Evolutionary conservation across 176 grass and related monocot genomes (phyloP).

Genomic region (Carex scoparia): DNA sequence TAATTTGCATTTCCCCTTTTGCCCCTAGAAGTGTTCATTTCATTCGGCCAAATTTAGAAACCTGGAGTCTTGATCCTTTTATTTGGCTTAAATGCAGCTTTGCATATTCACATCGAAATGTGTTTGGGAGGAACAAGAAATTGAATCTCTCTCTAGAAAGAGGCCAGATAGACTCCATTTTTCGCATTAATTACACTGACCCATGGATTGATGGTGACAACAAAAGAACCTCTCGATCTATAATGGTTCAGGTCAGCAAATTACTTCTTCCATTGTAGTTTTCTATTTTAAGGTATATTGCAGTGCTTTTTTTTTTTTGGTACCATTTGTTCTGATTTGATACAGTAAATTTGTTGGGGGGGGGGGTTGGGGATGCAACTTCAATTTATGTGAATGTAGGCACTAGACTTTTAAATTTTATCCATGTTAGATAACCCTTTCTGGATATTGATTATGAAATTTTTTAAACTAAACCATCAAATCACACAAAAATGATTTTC

Average conservation of each 20-base stretch:
- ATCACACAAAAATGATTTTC: neutral
- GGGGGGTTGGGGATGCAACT: neutral
- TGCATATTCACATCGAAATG: conserved; percentile 87
- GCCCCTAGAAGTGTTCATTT: neutral
- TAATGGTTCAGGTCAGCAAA: conserved; percentile 77
- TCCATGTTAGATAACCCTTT: neutral
- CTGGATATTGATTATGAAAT: neutral
- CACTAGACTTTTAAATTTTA: neutral
- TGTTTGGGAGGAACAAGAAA: conserved; percentile 97
- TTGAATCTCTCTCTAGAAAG: conserved; percentile 87
- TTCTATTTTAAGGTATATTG: conserved; percentile 4
- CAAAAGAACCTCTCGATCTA: conserved; percentile 76
- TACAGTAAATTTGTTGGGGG: neutral
- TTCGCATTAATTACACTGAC: conserved; percentile 79
- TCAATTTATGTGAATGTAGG: neutral
- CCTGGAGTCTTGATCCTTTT: neutral
- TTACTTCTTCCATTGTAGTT: conserved; percentile 14
- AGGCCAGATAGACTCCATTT: conserved; percentile 92
- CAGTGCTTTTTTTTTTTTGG: neutral
- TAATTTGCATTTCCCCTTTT: conserved; percentile 30
- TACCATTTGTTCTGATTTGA: neutral
- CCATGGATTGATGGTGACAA: conserved; percentile 97
- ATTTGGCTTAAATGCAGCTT: conserved; percentile 52
- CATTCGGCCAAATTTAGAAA: neutral
- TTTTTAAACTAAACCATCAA: neutral